Percentiles rank a stretch among this genome's conserved stretches.
These are phyloP conservation scores for Rhodotorula sp. DNA, from an alignment of 1,284 basidiomycete species.

Conservation along the genomic window DNA sequence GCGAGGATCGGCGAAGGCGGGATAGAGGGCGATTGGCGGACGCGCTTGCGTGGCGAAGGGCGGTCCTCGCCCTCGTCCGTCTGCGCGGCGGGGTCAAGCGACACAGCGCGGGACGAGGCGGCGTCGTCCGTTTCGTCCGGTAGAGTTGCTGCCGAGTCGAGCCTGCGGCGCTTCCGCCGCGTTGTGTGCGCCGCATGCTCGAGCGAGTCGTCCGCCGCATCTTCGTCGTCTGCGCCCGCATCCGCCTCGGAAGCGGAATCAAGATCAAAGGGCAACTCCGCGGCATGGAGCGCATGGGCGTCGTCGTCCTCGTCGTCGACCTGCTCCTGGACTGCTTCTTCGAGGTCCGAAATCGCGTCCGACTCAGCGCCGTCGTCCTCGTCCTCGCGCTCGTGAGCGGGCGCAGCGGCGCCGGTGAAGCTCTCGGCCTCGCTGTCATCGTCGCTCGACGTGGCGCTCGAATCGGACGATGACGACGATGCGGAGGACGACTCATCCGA, in stretches of 20 bases:
- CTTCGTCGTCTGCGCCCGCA: background rate
- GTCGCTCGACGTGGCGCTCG: background rate
- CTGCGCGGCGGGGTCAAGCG: background rate
- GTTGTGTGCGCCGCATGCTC: background rate
- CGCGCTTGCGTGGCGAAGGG: background rate
- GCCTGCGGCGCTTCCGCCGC: background rate
- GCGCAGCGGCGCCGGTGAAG: background rate
- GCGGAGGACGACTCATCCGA: background rate
- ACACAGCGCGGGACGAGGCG: background rate
- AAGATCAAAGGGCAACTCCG: constrained; percentile 13
- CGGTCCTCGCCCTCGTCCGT: background rate
- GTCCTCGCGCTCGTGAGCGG: background rate
- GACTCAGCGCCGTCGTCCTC: background rate
- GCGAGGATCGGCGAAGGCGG: background rate
- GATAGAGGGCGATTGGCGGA: background rate
- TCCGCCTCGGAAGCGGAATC: constrained; percentile 6
- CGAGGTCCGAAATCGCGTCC: constrained; percentile 16
- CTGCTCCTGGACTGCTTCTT: constrained; percentile 4
- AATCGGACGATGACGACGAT: background rate
- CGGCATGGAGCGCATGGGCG: background rate
- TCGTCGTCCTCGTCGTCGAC: constrained; percentile 19
- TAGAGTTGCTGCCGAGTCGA: background rate
- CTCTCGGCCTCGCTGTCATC: constrained; percentile 3
- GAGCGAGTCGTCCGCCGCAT: background rate
- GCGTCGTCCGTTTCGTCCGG: background rate